Conservation (phyloP, 495 filamentous ascomycete genomes). For the Parathielavia appendiculata region DNA sequence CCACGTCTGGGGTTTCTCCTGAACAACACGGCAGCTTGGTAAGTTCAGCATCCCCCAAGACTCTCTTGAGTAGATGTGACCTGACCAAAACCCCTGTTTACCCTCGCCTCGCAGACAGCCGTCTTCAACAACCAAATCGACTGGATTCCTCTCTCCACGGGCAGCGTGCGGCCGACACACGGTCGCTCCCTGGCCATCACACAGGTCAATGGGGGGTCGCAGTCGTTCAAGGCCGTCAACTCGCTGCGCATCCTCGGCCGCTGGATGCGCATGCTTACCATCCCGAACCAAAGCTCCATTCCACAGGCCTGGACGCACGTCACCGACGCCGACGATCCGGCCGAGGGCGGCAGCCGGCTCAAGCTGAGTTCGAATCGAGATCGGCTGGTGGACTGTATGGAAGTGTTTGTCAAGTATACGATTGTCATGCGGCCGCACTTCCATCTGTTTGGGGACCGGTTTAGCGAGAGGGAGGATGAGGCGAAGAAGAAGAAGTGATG, state of each 20-base stretch:
- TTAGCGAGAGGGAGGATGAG: slow-evolving; percentile 47
- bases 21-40: slow-evolving; percentile 1
- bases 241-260: slow-evolving; percentile 3
- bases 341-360: slow-evolving; percentile 44
- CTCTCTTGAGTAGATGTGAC: not conserved
- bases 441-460: slow-evolving; percentile 60
- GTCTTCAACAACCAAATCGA: slow-evolving; percentile 9
- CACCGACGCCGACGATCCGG: slow-evolving; percentile 26
- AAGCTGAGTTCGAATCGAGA: slow-evolving; percentile 60
- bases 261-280: slow-evolving; percentile 5
- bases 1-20: slow-evolving; percentile 1
- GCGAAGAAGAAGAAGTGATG: slow-evolving; percentile 37
- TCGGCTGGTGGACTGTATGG: slow-evolving; percentile 69
- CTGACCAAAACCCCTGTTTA: not conserved
- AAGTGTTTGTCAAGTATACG: slow-evolving; percentile 75
- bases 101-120: not conserved
- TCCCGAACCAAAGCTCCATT: slow-evolving; percentile 3
- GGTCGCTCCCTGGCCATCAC: not conserved
- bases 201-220: not conserved
- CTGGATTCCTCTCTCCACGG: slow-evolving; percentile 3
- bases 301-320: slow-evolving; percentile 2
- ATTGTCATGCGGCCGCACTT: slow-evolving; percentile 60
- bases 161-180: slow-evolving; percentile 3
- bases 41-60: not conserved
- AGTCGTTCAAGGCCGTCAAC: slow-evolving; percentile 4